phyloP scores from a whole-genome alignment of 148 eudicot species.

The Diospyros lotus region DNA sequence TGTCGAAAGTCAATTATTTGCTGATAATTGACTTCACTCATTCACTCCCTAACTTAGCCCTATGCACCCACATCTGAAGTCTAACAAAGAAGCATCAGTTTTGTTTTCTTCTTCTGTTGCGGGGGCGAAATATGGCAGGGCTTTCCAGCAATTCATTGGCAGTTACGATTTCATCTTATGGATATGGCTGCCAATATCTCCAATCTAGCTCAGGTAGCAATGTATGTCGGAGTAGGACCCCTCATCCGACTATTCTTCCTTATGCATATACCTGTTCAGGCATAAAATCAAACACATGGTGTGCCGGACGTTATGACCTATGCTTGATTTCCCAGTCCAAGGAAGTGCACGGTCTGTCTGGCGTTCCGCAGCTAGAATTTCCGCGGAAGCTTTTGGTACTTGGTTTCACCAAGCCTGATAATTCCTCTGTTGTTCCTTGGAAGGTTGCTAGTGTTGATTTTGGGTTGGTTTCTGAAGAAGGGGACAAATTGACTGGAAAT shows the following conservation, averaged over 20 bases:
- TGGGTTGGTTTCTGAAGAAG: slow-evolving; percentile 8
- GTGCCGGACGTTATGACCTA: background rate
- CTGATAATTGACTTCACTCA: too few relatives aligned
- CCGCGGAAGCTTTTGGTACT: background rate
- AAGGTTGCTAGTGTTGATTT: slow-evolving; percentile 6
- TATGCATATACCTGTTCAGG: slow-evolving; percentile 9
- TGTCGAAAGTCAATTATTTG: too few relatives aligned
- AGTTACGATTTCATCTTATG: slow-evolving; percentile 12
- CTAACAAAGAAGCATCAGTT: background rate
- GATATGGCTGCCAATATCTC: slow-evolving; percentile 13
- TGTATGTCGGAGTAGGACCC: slow-evolving; percentile 2
- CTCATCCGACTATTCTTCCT: background rate
- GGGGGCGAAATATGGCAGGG: slow-evolving; percentile 11
- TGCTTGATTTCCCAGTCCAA: background rate
- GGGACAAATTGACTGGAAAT: background rate
- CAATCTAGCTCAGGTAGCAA: background rate
- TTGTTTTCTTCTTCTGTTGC: background rate
- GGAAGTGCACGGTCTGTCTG: background rate
- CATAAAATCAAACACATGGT: slow-evolving; percentile 17
- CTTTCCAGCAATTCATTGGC: slow-evolving; percentile 9
- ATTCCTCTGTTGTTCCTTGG: background rate
- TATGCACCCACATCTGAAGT: background rate
- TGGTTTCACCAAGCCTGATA: background rate
- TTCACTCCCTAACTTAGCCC: background rate
- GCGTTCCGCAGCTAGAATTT: background rate